Conservation (phyloP, 306 rosid species). For the Cajanus cajan region DNA sequence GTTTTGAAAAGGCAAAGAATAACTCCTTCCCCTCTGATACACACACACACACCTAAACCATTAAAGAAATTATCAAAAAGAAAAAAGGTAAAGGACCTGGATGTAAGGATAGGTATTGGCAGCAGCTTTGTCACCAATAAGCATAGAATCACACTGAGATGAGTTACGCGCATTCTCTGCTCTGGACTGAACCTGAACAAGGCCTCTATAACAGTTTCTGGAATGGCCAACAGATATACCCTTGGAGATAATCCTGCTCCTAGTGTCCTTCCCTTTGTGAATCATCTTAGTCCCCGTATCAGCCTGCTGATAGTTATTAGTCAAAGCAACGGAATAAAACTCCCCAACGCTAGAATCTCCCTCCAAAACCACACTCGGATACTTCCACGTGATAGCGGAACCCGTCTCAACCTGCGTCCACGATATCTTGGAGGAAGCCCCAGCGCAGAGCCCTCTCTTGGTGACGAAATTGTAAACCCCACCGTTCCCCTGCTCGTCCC, state of each 20-base stretch:
- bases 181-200: neutral
- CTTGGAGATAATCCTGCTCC: neutral
- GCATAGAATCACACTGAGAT: neutral
- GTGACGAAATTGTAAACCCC: neutral
- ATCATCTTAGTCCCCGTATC: neutral
- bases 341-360: neutral
- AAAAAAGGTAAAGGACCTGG: neutral
- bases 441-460: neutral
- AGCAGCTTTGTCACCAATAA: neutral
- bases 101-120: neutral
- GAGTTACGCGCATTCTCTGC: neutral
- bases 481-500: neutral
- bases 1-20: neutral
- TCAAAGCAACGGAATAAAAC: neutral
- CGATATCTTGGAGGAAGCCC: neutral
- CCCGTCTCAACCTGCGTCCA: conserved; percentile 8
- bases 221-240: neutral
- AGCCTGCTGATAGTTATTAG: neutral
- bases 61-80: no score
- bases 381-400: neutral
- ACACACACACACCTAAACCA: no score
- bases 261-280: neutral
- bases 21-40: neutral
- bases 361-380: neutral
- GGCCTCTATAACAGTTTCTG: neutral